Evolutionary conservation across 2,329 filamentous ascomycete species (phyloP).

Genomic region (Penicillium expansum): DNA sequence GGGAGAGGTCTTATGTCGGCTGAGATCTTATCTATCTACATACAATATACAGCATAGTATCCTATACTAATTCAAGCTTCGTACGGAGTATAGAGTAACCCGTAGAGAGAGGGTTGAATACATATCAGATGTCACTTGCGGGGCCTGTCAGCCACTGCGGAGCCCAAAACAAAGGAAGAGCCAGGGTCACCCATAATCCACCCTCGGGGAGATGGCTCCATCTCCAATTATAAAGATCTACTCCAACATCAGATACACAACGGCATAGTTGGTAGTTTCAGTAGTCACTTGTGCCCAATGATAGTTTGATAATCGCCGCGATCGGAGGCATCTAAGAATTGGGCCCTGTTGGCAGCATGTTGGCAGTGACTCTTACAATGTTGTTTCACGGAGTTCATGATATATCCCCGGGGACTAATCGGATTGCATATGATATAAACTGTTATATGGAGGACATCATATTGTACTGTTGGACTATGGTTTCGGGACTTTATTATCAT

Average conservation of each 20-base stretch:
- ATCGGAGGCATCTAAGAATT: constrained; percentile 1
- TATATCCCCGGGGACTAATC: neutral
- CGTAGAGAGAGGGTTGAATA: neutral
- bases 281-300: neutral
- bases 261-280: neutral
- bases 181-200: constrained; percentile 9
- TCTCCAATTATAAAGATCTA: constrained; percentile 5
- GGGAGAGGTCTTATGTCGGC: neutral
- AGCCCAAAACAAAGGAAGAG: constrained; percentile 7
- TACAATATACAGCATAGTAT: neutral
- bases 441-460: neutral
- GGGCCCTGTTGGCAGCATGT: neutral
- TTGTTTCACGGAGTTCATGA: neutral
- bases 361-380: too few relatives aligned
- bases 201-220: constrained; percentile 2
- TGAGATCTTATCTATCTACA: neutral
- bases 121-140: constrained; percentile 7
- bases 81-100: too few relatives aligned
- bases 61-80: too few relatives aligned
- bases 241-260: neutral
- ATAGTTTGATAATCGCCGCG: neutral
- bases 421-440: neutral
- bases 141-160: constrained; percentile 12
- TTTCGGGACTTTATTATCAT: constrained; percentile 4
- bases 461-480: neutral